Percentiles rank a stretch among this genome's conserved stretches.
These are phyloP conservation scores for Ramularia endophylla DNA, from an alignment of 2,329 filamentous ascomycete species.

Conservation along the genomic window DNA sequence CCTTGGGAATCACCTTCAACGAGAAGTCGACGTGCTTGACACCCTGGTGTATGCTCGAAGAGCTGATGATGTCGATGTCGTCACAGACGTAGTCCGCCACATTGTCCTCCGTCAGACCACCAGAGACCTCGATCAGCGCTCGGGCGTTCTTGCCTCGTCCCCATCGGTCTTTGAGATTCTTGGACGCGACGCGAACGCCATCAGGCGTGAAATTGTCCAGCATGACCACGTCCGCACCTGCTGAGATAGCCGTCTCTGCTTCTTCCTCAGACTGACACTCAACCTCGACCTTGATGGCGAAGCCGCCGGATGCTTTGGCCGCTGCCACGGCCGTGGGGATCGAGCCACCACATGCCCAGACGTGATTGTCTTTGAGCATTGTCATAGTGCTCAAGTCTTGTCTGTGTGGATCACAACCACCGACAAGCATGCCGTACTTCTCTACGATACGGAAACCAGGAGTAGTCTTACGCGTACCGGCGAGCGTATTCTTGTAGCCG, in stretches of 20 bases:
- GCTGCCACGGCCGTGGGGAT: conserved; percentile 82
- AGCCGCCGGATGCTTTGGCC: conserved; percentile 78
- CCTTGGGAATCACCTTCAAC: conserved; percentile 67
- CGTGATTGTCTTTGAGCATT: conserved; percentile 99
- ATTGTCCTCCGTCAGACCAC: conserved; percentile 80
- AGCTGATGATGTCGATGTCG: conserved; percentile 94
- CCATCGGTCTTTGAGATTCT: conserved; percentile 74
- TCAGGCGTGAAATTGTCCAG: conserved; percentile 88
- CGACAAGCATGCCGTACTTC: conserved; percentile 96
- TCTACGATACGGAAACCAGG: conserved; percentile 93
- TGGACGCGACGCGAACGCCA: conserved; percentile 68
- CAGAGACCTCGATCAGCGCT: conserved; percentile 82
- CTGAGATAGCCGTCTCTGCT: conserved; percentile 83
- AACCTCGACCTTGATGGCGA: conserved; percentile 91
- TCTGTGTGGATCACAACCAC: conserved; percentile 84
- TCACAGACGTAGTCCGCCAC: conserved; percentile 68
- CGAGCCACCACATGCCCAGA: conserved; percentile 77
- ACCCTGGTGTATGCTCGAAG: conserved; percentile 94
- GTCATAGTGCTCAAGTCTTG: conserved; percentile 89
- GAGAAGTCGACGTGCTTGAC: conserved; percentile 93
- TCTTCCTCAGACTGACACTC: conserved; percentile 85
- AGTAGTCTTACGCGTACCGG: conserved; percentile 94
- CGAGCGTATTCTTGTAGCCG: conserved; percentile 78
- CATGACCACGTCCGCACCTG: conserved; percentile 95
- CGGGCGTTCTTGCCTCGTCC: conserved; percentile 53